Evolutionary conservation across 139 green algal genomes (phyloP), one percentile per base, ranked within the genome.

Genomic region (Zygnema circumcarinatum): DNA sequence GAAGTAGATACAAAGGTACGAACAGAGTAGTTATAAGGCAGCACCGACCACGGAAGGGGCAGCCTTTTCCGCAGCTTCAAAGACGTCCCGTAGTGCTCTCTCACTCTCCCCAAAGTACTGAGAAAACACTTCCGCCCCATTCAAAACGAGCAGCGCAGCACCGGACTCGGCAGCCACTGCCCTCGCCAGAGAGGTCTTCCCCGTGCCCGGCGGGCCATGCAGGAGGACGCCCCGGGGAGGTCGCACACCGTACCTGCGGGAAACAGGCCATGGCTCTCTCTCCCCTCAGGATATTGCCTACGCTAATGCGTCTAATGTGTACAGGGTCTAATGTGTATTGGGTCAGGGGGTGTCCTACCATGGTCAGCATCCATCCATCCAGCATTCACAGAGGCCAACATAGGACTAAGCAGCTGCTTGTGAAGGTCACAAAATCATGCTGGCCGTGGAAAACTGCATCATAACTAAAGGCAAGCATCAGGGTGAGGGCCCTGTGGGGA

Each of bases 131-230:
- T 97, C 94, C 32, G 96, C 95, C 0, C 97, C 97, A 42, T 98
- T 98, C 54, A 99, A 94, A 92, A 99, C 98, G 16, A 99, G 94
- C 91, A 98, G 98, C 11, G 95, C 96, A 42, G 96, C 97, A 88
- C 98, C 98, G 67, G 97, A 98, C 89, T 99, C 94, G 2, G 95
- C 95, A 20, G 97, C 97, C 73, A 95, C 96, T 0, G 96, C 95
- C 21, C 95, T 89, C 0, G 96, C 96, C 32, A 99, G 95, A 25
- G 98, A 93, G 35, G 96, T 99, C 93, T 99, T 99, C 73, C 97
- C 96, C 2, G 96, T 99, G 53, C 96, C 96, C 33, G 94, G 96
- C 38, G 96, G 95, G 0, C 96, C 96, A 90, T 98, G 96, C 68
- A 98, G 90, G 78, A 98, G 93, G 38, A 98, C 93, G 25, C 97